phyloP scores from a whole-genome alignment of 2,329 filamentous ascomycete genomes.

The Sclerotinia borealis region DNA sequence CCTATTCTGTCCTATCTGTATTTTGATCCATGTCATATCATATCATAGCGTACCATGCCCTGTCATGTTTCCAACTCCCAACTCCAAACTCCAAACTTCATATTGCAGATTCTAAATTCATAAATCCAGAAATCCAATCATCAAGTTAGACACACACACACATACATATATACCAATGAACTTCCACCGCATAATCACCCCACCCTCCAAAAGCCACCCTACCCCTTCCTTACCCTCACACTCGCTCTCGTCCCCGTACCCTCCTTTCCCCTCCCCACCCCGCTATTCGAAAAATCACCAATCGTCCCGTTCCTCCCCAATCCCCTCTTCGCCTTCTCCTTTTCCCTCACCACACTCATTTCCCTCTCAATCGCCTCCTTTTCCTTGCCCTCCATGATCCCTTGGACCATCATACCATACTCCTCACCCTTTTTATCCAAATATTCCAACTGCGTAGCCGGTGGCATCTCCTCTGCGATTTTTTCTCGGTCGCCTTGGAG shows the following conservation, averaged over 20 bases:
- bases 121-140: not conserved
- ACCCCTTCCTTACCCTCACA: not conserved
- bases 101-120: too few relatives aligned
- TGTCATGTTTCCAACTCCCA: too few relatives aligned
- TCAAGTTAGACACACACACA: not conserved
- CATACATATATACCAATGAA: too few relatives aligned
- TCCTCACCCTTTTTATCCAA: constrained; percentile 30
- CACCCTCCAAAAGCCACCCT: not conserved
- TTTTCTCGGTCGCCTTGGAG: constrained; percentile 2
- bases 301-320: not conserved
- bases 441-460: constrained; percentile 29
- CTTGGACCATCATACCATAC: constrained; percentile 26
- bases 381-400: constrained; percentile 30
- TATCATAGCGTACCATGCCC: too few relatives aligned
- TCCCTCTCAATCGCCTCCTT: constrained; percentile 13
- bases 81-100: not conserved
- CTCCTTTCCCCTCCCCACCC: not conserved
- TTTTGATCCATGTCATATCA: too few relatives aligned
- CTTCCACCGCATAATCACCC: not conserved
- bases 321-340: not conserved
- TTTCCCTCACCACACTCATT: constrained; percentile 17
- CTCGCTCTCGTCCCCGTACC: not conserved
- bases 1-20: too few relatives aligned
- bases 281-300: not conserved
- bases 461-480: not conserved